These are phyloP conservation scores for Xylaria nigripes DNA, from an alignment of 495 filamentous ascomycete genomes.

Conservation along the genomic window DNA sequence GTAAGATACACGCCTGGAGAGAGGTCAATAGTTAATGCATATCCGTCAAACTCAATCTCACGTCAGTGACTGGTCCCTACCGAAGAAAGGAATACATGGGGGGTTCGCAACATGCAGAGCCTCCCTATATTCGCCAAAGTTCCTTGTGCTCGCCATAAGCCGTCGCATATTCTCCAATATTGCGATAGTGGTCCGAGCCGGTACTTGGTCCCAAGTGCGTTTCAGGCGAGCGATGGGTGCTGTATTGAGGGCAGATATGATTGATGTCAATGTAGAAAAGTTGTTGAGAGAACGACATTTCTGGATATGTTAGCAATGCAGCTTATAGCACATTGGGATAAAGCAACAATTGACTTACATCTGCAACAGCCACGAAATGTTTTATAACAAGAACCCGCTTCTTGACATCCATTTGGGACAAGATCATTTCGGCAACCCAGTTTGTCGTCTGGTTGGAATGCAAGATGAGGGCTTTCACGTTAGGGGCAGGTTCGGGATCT, in stretches of 20 bases:
- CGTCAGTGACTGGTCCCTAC: conserved; percentile 43
- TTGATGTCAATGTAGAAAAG: conserved; percentile 96
- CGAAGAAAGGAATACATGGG: conserved; percentile 97
- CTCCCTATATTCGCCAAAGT: conserved; percentile 95
- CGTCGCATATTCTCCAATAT: conserved; percentile 84
- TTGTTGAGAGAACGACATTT: conserved; percentile 94
- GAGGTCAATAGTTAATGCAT: conserved; percentile 14
- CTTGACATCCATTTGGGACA: conserved; percentile 86
- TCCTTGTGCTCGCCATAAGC: conserved; percentile 96
- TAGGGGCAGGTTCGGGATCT: conserved; percentile 82
- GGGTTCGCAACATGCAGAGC: conserved; percentile 85
- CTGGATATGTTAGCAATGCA: conserved; percentile 38
- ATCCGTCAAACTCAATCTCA: conserved; percentile 12
- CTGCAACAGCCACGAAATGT: conserved; percentile 92
- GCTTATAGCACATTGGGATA: conserved; percentile 2
- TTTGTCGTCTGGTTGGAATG: conserved; percentile 98
- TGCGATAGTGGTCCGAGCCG: conserved; percentile 68
- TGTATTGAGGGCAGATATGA: conserved; percentile 90
- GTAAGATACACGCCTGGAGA: conserved; percentile 84
- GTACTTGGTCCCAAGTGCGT: conserved; percentile 92
- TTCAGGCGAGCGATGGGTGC: conserved; percentile 89
- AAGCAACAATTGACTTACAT: conserved; percentile 49
- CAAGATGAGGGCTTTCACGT: conserved; percentile 91
- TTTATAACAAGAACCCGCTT: conserved; percentile 96
- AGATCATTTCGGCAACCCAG: conserved; percentile 99